These are phyloP conservation scores for Arthromyces matolae DNA, from an alignment of 768 basidiomycete genomes.

Conservation along the genomic window DNA sequence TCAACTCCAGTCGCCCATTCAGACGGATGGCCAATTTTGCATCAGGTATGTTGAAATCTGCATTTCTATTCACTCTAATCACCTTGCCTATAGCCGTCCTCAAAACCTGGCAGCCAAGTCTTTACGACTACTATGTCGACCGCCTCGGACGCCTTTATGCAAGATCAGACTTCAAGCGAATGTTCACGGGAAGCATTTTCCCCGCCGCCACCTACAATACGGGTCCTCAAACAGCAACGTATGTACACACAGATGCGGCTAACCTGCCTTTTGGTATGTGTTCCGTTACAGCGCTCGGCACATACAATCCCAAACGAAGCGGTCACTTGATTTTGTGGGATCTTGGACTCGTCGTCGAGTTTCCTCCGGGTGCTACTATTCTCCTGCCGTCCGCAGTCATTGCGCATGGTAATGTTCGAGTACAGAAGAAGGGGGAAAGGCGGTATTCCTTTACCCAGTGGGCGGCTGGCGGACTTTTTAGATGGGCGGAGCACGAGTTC, in stretches of 20 bases:
- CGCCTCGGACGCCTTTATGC: not conserved
- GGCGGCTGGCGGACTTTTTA: too few species aligned
- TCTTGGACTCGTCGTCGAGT: not conserved
- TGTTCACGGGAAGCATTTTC: not conserved
- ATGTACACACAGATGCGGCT: not conserved
- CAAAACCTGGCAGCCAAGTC: not conserved
- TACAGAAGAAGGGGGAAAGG: too few species aligned
- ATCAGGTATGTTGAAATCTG: not conserved
- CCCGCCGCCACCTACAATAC: not conserved
- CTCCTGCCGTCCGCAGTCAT: not conserved
- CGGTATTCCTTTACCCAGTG: too few species aligned
- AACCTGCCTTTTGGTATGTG: conserved; percentile 5
- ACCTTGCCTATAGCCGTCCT: too few species aligned
- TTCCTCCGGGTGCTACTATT: not conserved
- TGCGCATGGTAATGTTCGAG: not conserved
- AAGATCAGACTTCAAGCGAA: not conserved
- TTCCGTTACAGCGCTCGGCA: not conserved
- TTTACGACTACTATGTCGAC: not conserved
- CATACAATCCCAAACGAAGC: not conserved
- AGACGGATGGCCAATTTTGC: not conserved
- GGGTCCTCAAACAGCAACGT: not conserved
- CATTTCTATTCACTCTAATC: not conserved
- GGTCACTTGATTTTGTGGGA: conserved; percentile 4
- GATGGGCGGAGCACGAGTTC: too few species aligned
- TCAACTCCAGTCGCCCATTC: not conserved